Base-by-base conservation (phyloP, 108 stramenopile species). In the Seminavis robusta region DNA sequence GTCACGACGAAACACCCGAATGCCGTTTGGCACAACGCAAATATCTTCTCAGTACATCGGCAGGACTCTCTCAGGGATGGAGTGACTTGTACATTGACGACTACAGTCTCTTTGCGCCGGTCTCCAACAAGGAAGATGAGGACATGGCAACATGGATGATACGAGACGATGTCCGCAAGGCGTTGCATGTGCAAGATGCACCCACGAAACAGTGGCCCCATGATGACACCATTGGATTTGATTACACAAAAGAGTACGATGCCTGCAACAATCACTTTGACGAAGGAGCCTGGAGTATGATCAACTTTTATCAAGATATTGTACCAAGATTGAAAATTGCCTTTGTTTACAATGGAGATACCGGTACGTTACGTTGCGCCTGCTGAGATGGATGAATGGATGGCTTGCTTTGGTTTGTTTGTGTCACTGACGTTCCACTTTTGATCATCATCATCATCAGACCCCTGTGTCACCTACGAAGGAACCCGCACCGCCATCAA, bases 391-490 rank as follows among this genome's bases (percentile, higher is more conserved):
- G n/a, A n/a, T n/a, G n/a, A n/a, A n/a, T n/a, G 11, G 44, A 19
- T 16, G 15, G 10, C 16, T 7, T 19, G 44, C 17, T 16, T 17
- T 7, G 7, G n/a, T 19, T 19, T 45, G 11, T 45, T 45, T 9
- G 16, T 45, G 16, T 13, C 17, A 7, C n/a, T 45, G 15, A 16
- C 7, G 7, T 19, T 7, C 17, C 44, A 45, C 44, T n/a, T n/a
- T n/a, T n/a, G 17, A 17, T n/a, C n/a, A n/a, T n/a, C n/a, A n/a
- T n/a, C n/a, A n/a, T n/a, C n/a, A n/a, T n/a, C n/a, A n/a, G 84
- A 86, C 45, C 84, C 84, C 32, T 86, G 84, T 47, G 84, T 86
- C 4, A 57, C 61, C 47, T 86, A 75, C 44, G 84, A 86, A 69
- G 80, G 84, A 32, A 86, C 84, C 16, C 69, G 84, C 11, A 45